These are phyloP conservation scores for Zasmidium angulare DNA, from an alignment of 2,329 filamentous ascomycete species.

Conservation along the genomic window DNA sequence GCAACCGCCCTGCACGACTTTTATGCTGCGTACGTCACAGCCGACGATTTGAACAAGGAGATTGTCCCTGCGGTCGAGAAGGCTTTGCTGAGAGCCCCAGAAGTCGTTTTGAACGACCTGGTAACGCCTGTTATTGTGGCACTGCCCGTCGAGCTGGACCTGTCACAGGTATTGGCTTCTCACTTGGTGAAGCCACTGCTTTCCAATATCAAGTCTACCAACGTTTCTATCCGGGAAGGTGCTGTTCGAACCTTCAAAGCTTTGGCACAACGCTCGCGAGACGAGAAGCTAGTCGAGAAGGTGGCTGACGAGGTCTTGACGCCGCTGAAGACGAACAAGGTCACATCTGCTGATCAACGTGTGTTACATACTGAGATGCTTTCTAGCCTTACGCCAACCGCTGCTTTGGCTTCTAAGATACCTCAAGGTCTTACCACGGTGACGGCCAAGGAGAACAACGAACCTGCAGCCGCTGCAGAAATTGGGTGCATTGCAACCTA, in stretches of 20 bases:
- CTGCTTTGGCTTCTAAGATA: slow-evolving; percentile 64
- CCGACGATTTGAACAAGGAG: slow-evolving; percentile 73
- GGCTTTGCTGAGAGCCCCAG: slow-evolving; percentile 81
- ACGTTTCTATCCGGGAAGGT: slow-evolving; percentile 71
- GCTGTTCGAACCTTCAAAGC: slow-evolving; percentile 72
- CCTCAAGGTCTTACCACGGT: slow-evolving; percentile 65
- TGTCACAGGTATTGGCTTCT: slow-evolving; percentile 69
- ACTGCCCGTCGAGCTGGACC: slow-evolving; percentile 69
- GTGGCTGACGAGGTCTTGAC: slow-evolving; percentile 74
- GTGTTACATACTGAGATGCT: slow-evolving; percentile 81
- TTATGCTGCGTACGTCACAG: slow-evolving; percentile 70
- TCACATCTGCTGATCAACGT: slow-evolving; percentile 81
- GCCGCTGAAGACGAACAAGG: slow-evolving; percentile 79
- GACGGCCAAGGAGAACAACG: slow-evolving; percentile 83
- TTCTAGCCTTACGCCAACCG: slow-evolving; percentile 60
- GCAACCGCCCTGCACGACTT: slow-evolving; percentile 76
- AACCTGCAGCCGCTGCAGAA: slow-evolving; percentile 75
- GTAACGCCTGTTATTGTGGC: slow-evolving; percentile 70
- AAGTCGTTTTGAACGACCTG: slow-evolving; percentile 80
- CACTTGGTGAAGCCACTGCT: slow-evolving; percentile 83
- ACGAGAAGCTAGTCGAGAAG: slow-evolving; percentile 62
- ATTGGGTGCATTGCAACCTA: slow-evolving; percentile 69
- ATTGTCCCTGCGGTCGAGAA: slow-evolving; percentile 84
- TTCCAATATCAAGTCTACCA: slow-evolving; percentile 90
- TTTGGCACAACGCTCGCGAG: slow-evolving; percentile 62